Conservation (phyloP, 2,329 filamentous ascomycete species). For the Fusarium aywerte region DNA sequence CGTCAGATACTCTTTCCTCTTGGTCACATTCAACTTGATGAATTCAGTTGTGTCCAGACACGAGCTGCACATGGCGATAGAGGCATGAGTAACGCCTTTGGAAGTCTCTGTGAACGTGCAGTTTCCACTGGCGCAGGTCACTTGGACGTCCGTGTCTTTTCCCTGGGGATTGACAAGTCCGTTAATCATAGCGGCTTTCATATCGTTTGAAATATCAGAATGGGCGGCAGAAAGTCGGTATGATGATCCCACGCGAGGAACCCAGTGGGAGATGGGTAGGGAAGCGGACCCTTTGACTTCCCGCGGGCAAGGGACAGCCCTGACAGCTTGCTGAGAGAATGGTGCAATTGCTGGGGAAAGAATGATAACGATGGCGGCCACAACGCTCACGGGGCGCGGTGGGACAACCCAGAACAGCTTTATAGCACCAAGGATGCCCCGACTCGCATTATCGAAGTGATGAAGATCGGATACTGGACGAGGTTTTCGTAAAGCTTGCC, state of each 20-base stretch:
- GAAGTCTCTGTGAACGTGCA: neutral
- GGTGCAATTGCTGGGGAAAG: conserved; percentile 11
- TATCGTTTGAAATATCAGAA: neutral
- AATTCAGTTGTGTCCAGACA: conserved; percentile 3
- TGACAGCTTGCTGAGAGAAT: conserved; percentile 11
- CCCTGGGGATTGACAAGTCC: conserved; percentile 8
- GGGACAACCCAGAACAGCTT: conserved; percentile 6
- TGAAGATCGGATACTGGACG: conserved; percentile 7
- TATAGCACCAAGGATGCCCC: neutral
- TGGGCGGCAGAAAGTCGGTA: rapidly evolving
- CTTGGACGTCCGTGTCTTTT: neutral
- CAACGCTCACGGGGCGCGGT: neutral
- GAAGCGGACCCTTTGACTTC: neutral
- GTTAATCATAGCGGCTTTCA: conserved; percentile 4
- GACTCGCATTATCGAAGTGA: conserved; percentile 6
- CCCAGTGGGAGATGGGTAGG: neutral
- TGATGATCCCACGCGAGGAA: rapidly evolving
- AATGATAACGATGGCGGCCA: neutral
- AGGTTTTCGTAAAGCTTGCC: neutral
- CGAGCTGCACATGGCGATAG: conserved; percentile 6
- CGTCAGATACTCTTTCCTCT: rapidly evolving
- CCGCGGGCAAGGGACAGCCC: neutral
- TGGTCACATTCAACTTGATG: neutral
- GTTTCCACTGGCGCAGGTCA: conserved; percentile 1
- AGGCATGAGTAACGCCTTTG: neutral